Conservation (phyloP, 2,329 filamentous ascomycete species). For the Neophaeococcomyces aloes region DNA sequence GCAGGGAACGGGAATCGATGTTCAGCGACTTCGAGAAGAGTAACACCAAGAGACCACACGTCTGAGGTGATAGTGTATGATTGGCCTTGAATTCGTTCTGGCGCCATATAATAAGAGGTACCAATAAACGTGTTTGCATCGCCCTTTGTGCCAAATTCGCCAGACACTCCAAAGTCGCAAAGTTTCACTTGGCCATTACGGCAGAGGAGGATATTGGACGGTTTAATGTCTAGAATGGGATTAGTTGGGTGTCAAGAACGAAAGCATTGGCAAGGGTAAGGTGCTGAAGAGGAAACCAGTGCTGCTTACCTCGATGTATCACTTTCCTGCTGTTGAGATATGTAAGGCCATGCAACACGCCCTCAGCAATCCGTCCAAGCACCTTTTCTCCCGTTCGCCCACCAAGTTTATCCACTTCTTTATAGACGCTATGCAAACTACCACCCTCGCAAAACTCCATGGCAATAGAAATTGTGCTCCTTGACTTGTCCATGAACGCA, state of each 20-base stretch:
- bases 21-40: constrained; percentile 95
- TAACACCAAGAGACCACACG: constrained; percentile 95
- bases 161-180: constrained; percentile 95
- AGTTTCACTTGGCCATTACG: constrained; percentile 90
- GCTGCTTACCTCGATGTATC: constrained; percentile 62
- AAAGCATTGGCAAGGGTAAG: no score
- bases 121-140: constrained; percentile 99
- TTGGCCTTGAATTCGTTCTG: constrained; percentile 93
- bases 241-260: no score
- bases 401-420: constrained; percentile 89
- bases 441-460: constrained; percentile 99
- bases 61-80: constrained; percentile 98
- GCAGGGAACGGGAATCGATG: constrained; percentile 97
- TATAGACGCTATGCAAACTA: constrained; percentile 91
- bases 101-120: constrained; percentile 98
- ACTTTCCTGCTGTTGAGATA: constrained; percentile 95
- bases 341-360: constrained; percentile 82
- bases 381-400: constrained; percentile 96
- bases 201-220: constrained; percentile 89
- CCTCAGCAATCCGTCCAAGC: constrained; percentile 89
- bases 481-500: constrained; percentile 91
- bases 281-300: no score
- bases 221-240: constrained; percentile 97
- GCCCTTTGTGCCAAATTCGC: constrained; percentile 95
- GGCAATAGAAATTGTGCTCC: constrained; percentile 91